phyloP scores from a whole-genome alignment of 2,329 filamentous ascomycete genomes.

The Aspergillus sp. region DNA sequence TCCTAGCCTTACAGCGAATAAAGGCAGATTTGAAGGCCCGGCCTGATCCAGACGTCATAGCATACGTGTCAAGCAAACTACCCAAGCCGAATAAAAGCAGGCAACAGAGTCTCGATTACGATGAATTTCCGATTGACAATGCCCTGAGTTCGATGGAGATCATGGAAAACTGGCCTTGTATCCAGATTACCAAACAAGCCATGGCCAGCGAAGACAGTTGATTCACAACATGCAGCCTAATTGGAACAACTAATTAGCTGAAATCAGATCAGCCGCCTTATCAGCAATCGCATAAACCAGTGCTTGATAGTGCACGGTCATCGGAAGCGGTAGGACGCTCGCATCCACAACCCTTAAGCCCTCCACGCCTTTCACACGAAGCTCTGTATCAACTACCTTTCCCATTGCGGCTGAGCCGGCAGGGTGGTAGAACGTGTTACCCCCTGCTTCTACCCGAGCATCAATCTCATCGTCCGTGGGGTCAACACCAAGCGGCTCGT shows the following conservation, averaged over 20 bases:
- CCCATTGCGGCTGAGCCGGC: conserved; percentile 14
- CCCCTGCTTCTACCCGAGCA: neutral
- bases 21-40: neutral
- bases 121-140: too few species aligned
- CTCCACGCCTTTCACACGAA: conserved; percentile 14
- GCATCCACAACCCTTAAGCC: conserved; percentile 26
- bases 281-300: conserved; percentile 17
- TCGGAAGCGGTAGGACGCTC: conserved; percentile 23
- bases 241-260: neutral
- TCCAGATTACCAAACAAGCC: too few species aligned
- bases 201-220: too few species aligned
- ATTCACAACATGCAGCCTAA: neutral
- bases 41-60: too few species aligned
- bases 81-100: too few species aligned
- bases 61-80: too few species aligned
- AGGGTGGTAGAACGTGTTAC: conserved; percentile 20
- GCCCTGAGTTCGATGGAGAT: too few species aligned
- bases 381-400: conserved; percentile 9
- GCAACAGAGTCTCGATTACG: too few species aligned
- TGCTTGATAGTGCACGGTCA: conserved; percentile 22
- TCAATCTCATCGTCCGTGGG: conserved; percentile 13
- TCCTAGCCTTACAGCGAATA: neutral
- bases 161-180: too few species aligned
- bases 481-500: neutral
- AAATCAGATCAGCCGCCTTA: neutral